Base-by-base conservation (phyloP, 2,329 filamentous ascomycete genomes). In the Colletotrichum eremochloae region DNA sequence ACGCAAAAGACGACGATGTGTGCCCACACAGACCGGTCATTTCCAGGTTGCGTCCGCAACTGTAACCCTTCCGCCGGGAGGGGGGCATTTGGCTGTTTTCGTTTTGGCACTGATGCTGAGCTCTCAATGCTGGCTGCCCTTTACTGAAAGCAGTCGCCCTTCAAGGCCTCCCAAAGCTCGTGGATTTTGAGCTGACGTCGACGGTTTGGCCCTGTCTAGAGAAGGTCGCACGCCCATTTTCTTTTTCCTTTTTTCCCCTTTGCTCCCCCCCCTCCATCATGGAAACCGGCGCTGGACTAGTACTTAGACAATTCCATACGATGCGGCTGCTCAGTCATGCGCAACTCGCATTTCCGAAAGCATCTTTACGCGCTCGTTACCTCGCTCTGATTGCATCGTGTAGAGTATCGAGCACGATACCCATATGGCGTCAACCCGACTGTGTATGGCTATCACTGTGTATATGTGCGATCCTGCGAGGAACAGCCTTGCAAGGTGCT, bases 391-490 rank as follows among this genome's bases (percentile, higher is more conserved):
- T 71, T 56, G 62, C 57, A 44, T 50, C 67, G 63, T 56, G 62
- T 67, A 72, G 69, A 69, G 65, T 61, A 11, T 44, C 60, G 61
- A 36, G 63, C 58, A 24, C 24, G 24, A 24, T 24, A 24, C 24
- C 24, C 24, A 24, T 24, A 24, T 24, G 24, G 24, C 24, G 24
- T 24, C 24, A 24, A 24, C 24, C 24, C 24, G 24, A 24, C 24
- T 24, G 24, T 24, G 24, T 24, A 24, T 24, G 24, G 24, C 24
- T 24, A 24, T 24, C 24, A 24, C 24, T 24, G 24, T 24, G 24
- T 24, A 24, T 24, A 24, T 24, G 24, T 24, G 24, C 24, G 24
- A 24, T 24, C 24, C 24, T 24, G 24, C 24, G 24, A 24, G 24
- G 24, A 24, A 24, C 24, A 24, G 24, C 24, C 24, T 24, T 24